Evolutionary conservation across 345 rosid genomes (phyloP), one percentile per base, ranked within the genome.

Genomic region (Microthlaspi erraticum): DNA sequence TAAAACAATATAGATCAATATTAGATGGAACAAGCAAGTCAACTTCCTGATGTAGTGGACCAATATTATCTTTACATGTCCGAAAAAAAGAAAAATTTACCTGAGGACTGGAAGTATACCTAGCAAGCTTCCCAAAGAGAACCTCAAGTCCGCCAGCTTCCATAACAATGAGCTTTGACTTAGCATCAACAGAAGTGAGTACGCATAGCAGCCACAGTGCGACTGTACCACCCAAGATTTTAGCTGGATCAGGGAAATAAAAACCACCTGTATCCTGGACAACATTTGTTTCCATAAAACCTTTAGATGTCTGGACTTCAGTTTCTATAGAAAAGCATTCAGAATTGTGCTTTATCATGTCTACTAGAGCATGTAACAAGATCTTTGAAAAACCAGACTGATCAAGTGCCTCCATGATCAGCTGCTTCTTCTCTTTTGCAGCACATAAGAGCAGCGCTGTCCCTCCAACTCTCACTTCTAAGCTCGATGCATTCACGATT

Each of bases 81-180:
- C 44, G 10, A 4, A 45, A 4, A 45, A 43, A 45, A 34, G 7
- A 46, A 53, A 54, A 20, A 44, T 68, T 60, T 69, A 62, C 74
- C 74, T 68, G 74, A 49, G 70, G 71, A 69, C 65, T 75, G 60
- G 68, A 77, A 67, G 78, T 74, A 79, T 84, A 87, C 90, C 85
- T 84, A 82, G 62, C 72, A 87, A 82, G 86, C 88, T 74, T 88
- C 84, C 46, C 81, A 72, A 8, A 39, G 48, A 93, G 88, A 43
- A 74, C 88, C 71, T 93, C 98, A 53, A 90, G 88, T 55, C 81
- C 97, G 51, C 92, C 93, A 78, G 91, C 92, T 86, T 93, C 98
- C 83, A 83, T 69, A 46, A 85, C 71, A 58, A 70, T 63, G 59
- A 79, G 58, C 74, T 73, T 84, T 73, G 82, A 78, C 70, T 83